These are phyloP conservation scores for Tolypocladium capitatum DNA, from an alignment of 2,329 filamentous ascomycete species.

Conservation along the genomic window DNA sequence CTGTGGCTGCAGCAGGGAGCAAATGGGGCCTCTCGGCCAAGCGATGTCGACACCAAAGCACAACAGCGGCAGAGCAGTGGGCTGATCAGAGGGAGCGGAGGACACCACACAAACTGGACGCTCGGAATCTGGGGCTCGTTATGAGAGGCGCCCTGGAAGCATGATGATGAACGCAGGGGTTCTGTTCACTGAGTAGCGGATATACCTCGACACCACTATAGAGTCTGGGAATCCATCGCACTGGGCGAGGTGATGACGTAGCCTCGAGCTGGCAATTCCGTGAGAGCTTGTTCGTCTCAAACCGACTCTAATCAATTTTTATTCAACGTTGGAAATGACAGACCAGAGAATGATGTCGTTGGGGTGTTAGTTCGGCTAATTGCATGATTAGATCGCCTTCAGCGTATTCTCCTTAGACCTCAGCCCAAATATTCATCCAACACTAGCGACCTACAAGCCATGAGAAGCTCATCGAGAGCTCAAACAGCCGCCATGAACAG, in stretches of 20 bases:
- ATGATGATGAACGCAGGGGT: background rate
- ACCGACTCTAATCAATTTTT: background rate
- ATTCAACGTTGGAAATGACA: background rate
- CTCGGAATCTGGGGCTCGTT: slow-evolving; percentile 47
- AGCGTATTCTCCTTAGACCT: background rate
- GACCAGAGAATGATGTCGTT: background rate
- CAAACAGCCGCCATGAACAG: slow-evolving; percentile 18
- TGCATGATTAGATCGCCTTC: slow-evolving; percentile 12
- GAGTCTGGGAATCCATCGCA: background rate
- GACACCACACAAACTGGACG: slow-evolving; percentile 42
- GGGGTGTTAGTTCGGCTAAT: slow-evolving; percentile 13
- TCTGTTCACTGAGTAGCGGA: background rate
- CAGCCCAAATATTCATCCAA: background rate
- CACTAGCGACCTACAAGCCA: slow-evolving; percentile 5
- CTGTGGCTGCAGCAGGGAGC: slow-evolving; percentile 56
- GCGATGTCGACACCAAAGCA: slow-evolving; percentile 44
- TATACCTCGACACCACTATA: background rate
- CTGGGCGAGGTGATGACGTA: background rate
- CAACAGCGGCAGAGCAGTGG: slow-evolving; percentile 50
- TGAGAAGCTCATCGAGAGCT: slow-evolving; percentile 9
- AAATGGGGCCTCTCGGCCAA: slow-evolving; percentile 44
- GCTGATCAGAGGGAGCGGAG: slow-evolving; percentile 23
- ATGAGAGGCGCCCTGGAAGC: slow-evolving; percentile 10
- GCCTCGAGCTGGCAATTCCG: background rate
- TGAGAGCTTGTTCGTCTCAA: background rate